A percentile compares a stretch with the other conserved stretches of the same genome.
Conservation (phyloP, 2,329 filamentous ascomycete genomes). For the Aspergillus aculeatus region DNA sequence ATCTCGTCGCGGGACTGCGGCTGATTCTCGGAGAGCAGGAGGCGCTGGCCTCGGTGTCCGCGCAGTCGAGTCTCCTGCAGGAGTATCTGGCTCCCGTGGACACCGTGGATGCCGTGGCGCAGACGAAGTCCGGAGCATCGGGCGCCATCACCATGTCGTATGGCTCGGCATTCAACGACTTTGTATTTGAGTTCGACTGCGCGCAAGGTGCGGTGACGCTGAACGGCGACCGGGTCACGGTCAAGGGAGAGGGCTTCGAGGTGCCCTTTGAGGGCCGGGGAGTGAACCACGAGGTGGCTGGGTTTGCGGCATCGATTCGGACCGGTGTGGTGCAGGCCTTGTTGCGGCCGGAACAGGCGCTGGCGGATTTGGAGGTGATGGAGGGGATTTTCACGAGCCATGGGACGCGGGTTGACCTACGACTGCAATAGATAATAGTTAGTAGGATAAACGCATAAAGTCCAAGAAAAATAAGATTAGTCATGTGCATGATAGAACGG, state of each 20-base stretch:
- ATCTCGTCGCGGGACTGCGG: constrained; percentile 54
- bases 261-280: constrained; percentile 51
- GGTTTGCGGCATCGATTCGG: constrained; percentile 52
- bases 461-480: background rate
- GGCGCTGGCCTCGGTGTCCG: constrained; percentile 45
- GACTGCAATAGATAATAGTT: constrained; percentile 22
- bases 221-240: constrained; percentile 35
- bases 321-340: constrained; percentile 42
- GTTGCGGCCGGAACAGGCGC: constrained; percentile 53
- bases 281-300: constrained; percentile 53
- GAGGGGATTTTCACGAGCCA: constrained; percentile 35
- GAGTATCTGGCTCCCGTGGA: constrained; percentile 56
- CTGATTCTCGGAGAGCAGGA: constrained; percentile 48
- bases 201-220: constrained; percentile 53
- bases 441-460: background rate
- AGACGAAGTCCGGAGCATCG: constrained; percentile 48
- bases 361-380: constrained; percentile 53
- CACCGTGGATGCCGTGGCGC: constrained; percentile 54
- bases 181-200: constrained; percentile 51
- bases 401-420: constrained; percentile 26
- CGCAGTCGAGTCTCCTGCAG: constrained; percentile 52
- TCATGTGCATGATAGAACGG: background rate
- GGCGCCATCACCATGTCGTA: constrained; percentile 54
- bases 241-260: constrained; percentile 40
- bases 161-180: constrained; percentile 52